Percentiles rank a stretch among this genome's conserved stretches.
phyloP scores from a whole-genome alignment of 805 yeast species.

The Ogataea neopini region DNA sequence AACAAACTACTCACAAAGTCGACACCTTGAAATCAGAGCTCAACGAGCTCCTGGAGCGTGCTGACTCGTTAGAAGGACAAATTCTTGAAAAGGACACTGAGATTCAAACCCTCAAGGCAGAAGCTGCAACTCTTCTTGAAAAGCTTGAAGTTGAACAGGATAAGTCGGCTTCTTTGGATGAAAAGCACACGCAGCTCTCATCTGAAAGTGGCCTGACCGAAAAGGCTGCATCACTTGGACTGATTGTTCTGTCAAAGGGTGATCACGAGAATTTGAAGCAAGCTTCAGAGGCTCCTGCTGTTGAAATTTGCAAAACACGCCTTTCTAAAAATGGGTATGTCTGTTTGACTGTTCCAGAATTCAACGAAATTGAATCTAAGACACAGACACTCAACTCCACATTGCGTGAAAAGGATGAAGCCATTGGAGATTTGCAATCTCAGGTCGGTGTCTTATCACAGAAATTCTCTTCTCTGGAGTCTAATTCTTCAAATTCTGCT shows the following conservation, averaged over 20 bases:
- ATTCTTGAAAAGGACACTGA: background rate
- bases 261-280: constrained; percentile 5
- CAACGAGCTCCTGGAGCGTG: background rate
- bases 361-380: background rate
- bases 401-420: background rate
- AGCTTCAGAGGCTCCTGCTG: constrained; percentile 21
- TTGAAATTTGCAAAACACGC: constrained; percentile 15
- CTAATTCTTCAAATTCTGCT: background rate
- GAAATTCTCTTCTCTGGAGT: constrained; percentile 1
- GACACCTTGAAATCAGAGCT: background rate
- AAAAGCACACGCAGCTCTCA: background rate
- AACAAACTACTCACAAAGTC: background rate
- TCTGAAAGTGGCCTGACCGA: background rate
- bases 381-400: background rate
- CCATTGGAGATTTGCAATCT: background rate
- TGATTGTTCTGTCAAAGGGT: constrained; percentile 7
- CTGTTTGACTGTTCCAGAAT: constrained; percentile 19
- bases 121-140: background rate
- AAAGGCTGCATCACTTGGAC: constrained; percentile 1
- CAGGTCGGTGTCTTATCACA: background rate
- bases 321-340: constrained; percentile 21
- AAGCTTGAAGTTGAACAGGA: background rate
- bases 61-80: background rate
- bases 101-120: background rate
- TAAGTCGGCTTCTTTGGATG: background rate